Evolutionary conservation across 179 eudicot species (phyloP).

Genomic region (Gypsophila paniculata): DNA sequence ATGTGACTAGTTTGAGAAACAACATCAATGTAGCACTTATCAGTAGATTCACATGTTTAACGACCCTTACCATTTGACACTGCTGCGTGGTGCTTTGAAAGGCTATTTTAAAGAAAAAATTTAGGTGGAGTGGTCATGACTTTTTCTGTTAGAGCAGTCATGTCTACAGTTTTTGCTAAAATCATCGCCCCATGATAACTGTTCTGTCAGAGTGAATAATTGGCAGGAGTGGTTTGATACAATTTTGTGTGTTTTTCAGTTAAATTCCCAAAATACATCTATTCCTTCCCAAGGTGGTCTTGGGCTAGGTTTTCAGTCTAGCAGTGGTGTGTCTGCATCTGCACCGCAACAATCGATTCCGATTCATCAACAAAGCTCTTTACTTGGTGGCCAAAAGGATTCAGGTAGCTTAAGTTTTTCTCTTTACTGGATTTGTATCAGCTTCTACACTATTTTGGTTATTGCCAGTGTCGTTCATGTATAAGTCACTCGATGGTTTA

Average conservation of each 20-base stretch:
- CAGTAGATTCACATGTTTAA: background rate
- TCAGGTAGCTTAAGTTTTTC: constrained; percentile 37
- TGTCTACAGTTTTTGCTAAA: background rate
- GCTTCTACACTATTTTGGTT: background rate
- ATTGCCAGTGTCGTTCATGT: constrained; percentile 2
- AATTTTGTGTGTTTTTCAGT: constrained; percentile 36
- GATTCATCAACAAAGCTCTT: constrained; percentile 52
- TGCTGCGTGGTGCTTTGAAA: background rate
- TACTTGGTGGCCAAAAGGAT: constrained; percentile 54
- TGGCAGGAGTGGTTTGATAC: background rate
- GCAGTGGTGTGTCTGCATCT: constrained; percentile 47
- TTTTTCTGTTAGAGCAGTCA: background rate
- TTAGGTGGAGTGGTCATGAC: background rate
- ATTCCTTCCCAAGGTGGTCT: constrained; percentile 62
- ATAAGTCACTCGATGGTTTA: constrained; percentile 48
- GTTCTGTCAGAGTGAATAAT: background rate
- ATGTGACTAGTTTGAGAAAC: background rate
- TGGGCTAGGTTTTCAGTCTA: constrained; percentile 65
- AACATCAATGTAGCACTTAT: background rate
- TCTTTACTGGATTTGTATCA: background rate
- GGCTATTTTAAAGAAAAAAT: background rate
- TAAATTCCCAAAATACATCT: constrained; percentile 72
- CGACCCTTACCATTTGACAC: background rate
- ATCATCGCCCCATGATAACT: background rate
- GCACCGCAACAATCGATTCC: constrained; percentile 60